phyloP scores from a whole-genome alignment of 2,329 filamentous ascomycete genomes.

The Kalaharituber pfeilii region DNA sequence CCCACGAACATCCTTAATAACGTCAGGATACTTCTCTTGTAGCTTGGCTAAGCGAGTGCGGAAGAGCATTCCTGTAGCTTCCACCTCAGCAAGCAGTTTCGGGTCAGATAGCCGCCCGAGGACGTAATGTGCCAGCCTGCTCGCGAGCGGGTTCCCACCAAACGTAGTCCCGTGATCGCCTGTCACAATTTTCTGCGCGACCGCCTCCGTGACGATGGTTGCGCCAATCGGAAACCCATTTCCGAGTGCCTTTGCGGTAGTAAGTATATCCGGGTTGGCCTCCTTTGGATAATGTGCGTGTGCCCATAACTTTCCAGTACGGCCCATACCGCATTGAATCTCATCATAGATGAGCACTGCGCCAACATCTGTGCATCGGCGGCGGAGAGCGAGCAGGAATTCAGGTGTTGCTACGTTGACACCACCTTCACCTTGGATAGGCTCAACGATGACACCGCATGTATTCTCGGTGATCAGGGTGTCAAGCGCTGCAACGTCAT shows the following conservation, averaged over 20 bases:
- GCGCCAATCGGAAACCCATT: conserved; percentile 95
- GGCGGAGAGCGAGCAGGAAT: conserved; percentile 69
- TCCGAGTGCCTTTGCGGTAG: conserved; percentile 85
- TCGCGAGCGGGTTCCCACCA: conserved; percentile 77
- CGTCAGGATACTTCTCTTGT: conserved; percentile 45
- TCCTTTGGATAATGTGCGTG: conserved; percentile 55
- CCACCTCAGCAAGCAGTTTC: conserved; percentile 50
- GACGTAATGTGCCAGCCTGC: conserved; percentile 70
- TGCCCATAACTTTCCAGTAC: conserved; percentile 83
- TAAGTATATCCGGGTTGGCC: conserved; percentile 85
- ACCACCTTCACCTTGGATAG: conserved; percentile 92
- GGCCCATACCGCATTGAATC: conserved; percentile 76
- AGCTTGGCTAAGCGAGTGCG: conserved; percentile 40
- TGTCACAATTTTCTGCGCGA: conserved; percentile 48
- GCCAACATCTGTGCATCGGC: conserved; percentile 68
- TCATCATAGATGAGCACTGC: conserved; percentile 89
- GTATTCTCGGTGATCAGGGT: conserved; percentile 66
- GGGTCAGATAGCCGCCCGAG: conserved; percentile 57
- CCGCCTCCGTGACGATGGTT: conserved; percentile 42
- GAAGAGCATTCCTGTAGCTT: conserved; percentile 47
- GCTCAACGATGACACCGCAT: conserved; percentile 88
- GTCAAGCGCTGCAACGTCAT: conserved; percentile 56
- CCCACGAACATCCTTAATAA: conserved; percentile 65
- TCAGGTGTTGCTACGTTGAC: conserved; percentile 67
- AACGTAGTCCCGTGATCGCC: conserved; percentile 92